Conservation (phyloP, 192 early-diverging fungal genomes). For the Linnemannia hyalina region DNA sequence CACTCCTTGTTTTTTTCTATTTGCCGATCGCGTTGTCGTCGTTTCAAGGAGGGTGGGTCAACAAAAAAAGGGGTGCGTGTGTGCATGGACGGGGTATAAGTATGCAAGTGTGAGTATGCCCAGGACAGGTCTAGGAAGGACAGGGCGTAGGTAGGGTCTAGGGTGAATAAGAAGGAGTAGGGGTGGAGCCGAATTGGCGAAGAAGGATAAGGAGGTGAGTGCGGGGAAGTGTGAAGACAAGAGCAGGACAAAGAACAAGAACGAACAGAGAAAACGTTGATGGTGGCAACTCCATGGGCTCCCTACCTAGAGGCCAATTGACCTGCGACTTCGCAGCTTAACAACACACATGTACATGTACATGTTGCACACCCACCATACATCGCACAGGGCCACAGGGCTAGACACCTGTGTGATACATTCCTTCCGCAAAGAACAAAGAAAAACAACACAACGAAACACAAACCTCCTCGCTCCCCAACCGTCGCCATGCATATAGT, state of each 20-base stretch:
- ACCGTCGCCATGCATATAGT: background rate
- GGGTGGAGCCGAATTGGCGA: no score
- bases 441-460: background rate
- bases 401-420: no score
- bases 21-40: background rate
- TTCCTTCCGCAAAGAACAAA: background rate
- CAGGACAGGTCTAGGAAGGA: background rate
- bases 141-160: background rate
- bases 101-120: background rate
- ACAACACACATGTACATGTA: no score
- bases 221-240: no score
- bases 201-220: background rate
- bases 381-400: no score
- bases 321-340: no score
- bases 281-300: no score
- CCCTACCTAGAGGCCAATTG: background rate
- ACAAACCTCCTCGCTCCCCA: background rate
- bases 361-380: no score
- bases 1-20: background rate
- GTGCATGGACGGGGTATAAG: background rate
- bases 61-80: background rate
- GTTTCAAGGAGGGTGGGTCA: background rate
- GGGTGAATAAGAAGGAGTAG: background rate
- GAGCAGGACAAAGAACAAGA: background rate
- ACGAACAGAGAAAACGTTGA: background rate